Conservation (phyloP, 1,139 yeast species). For the Nematodospora anomalae region DNA sequence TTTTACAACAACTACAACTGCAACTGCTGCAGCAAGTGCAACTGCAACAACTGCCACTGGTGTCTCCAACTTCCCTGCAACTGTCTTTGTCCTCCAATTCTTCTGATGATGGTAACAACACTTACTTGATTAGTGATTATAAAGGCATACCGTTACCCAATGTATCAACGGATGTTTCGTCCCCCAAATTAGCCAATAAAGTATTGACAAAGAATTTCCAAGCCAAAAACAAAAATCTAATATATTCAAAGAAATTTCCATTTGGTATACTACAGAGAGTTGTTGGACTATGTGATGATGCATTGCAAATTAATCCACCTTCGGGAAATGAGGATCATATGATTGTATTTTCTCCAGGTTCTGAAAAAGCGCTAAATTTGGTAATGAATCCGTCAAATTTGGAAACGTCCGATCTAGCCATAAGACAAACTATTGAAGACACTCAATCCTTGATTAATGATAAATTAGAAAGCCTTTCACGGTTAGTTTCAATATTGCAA, state of each 20-base stretch:
- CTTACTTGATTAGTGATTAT: slow-evolving; percentile 44
- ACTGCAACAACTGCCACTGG: slow-evolving; percentile 5
- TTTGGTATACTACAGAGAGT: slow-evolving; percentile 65
- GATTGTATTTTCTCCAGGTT: slow-evolving; percentile 63
- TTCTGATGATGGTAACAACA: slow-evolving; percentile 15
- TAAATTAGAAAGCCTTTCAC: slow-evolving; percentile 71
- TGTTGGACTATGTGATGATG: slow-evolving; percentile 72
- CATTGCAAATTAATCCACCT: slow-evolving; percentile 68
- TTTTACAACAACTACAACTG: slow-evolving; percentile 19
- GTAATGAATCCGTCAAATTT: slow-evolving; percentile 34
- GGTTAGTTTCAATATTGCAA: slow-evolving; percentile 74
- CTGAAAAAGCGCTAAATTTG: slow-evolving; percentile 61
- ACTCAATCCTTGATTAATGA: slow-evolving; percentile 61
- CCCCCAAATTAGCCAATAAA: slow-evolving; percentile 26
- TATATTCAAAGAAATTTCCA: slow-evolving; percentile 53
- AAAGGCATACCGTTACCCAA: slow-evolving; percentile 59
- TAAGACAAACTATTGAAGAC: slow-evolving; percentile 63
- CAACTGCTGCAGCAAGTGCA: slow-evolving; percentile 9
- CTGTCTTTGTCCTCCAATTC: slow-evolving; percentile 12
- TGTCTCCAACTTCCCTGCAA: slow-evolving; percentile 22
- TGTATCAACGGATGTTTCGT: slow-evolving; percentile 12
- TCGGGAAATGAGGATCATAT: slow-evolving; percentile 30
- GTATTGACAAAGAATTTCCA: slow-evolving; percentile 30
- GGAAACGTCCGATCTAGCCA: slow-evolving; percentile 63
- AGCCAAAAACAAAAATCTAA: slow-evolving; percentile 22